phyloP scores from a whole-genome alignment of 805 yeast genomes.

The Pichia paraexigua region DNA sequence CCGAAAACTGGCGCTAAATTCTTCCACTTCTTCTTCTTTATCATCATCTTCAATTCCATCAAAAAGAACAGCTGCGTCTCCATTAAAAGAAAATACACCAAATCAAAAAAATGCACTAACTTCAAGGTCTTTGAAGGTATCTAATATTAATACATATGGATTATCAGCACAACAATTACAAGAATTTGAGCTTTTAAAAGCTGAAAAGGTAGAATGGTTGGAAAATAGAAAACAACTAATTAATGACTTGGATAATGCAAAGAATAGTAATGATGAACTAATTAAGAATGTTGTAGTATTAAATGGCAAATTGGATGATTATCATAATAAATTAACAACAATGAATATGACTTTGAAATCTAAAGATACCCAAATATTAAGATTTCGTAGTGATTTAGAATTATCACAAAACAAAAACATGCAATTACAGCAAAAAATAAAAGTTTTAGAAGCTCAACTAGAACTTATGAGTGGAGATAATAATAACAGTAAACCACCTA shows the following conservation, averaged over 20 bases:
- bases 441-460: slow-evolving; percentile 13
- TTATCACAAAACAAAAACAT: slow-evolving; percentile 42
- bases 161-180: slow-evolving; percentile 26
- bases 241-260: slow-evolving; percentile 24
- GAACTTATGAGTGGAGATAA: background rate
- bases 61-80: slow-evolving; percentile 65
- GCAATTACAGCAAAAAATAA: slow-evolving; percentile 17
- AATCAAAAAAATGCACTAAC: slow-evolving; percentile 21
- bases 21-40: background rate
- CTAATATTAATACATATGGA: slow-evolving; percentile 6
- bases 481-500: background rate
- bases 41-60: slow-evolving; percentile 38
- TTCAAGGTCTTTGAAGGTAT: slow-evolving; percentile 21
- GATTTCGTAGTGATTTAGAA: slow-evolving; percentile 57
- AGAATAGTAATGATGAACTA: slow-evolving; percentile 25
- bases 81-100: slow-evolving; percentile 36
- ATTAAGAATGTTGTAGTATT: slow-evolving; percentile 29
- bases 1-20: too few relatives aligned
- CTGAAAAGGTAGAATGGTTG: slow-evolving; percentile 46
- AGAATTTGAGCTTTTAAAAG: slow-evolving; percentile 44
- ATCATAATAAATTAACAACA: slow-evolving; percentile 44
- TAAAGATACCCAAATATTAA: slow-evolving; percentile 57
- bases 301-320: slow-evolving; percentile 31
- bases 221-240: slow-evolving; percentile 26
- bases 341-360: slow-evolving; percentile 48